Conservation (phyloP, 192 early-diverging fungal species). For the Coemansia sp. region DNA sequence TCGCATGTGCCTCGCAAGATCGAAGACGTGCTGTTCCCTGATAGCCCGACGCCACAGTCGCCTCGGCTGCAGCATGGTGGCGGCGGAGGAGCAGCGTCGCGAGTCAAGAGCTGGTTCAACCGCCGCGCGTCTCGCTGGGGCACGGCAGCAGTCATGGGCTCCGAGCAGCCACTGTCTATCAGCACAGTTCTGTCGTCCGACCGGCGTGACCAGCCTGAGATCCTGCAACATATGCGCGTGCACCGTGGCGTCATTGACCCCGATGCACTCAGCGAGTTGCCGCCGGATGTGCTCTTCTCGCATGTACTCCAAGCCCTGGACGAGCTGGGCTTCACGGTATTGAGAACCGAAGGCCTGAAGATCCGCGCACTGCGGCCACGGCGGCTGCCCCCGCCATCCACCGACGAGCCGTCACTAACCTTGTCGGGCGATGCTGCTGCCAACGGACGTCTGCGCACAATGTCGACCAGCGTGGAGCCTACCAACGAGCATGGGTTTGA, state of each 20-base stretch:
- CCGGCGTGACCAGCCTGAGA: slow-evolving; percentile 46
- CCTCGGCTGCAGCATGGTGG: slow-evolving; percentile 31
- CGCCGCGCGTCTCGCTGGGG: slow-evolving; percentile 62
- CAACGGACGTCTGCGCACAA: slow-evolving; percentile 36
- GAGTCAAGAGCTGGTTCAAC: slow-evolving; percentile 77
- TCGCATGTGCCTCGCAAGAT: slow-evolving; percentile 43
- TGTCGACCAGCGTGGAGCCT: slow-evolving; percentile 37
- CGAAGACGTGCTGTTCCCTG: slow-evolving; percentile 51
- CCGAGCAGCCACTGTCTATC: slow-evolving; percentile 45
- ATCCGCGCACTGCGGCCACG: slow-evolving; percentile 55
- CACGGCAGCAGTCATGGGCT: slow-evolving; percentile 16
- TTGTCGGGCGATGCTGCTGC: not conserved
- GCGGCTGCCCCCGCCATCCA: slow-evolving; percentile 16
- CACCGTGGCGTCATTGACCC: slow-evolving; percentile 78
- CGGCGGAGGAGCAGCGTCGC: slow-evolving; percentile 60
- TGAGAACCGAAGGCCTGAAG: slow-evolving; percentile 54
- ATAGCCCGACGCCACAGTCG: slow-evolving; percentile 42
- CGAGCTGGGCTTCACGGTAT: slow-evolving; percentile 54
- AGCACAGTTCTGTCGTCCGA: slow-evolving; percentile 41
- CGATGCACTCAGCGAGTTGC: slow-evolving; percentile 66
- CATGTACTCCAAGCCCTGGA: slow-evolving; percentile 66
- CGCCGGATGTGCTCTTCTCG: slow-evolving; percentile 70
- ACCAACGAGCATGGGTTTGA: slow-evolving; percentile 17
- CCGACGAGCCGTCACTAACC: not conserved
- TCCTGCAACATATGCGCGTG: slow-evolving; percentile 66